Conservation (phyloP, 352 stramenopile genomes). For the Elongisporangium senticosum region DNA sequence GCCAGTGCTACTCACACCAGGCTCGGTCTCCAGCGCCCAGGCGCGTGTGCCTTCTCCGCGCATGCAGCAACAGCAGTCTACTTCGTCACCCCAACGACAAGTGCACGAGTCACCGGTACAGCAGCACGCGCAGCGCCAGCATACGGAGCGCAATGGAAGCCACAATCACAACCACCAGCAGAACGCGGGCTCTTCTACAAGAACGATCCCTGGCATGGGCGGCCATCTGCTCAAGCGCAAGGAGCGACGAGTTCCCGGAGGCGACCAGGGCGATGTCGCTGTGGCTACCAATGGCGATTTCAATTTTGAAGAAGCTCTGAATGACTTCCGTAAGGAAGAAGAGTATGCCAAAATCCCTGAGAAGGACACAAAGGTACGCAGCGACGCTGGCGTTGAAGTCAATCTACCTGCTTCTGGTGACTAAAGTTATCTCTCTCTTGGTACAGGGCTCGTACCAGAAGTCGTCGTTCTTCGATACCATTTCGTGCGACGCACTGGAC, state of each 20-base stretch:
- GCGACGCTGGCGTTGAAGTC: too few relatives aligned
- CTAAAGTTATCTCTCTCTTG: background rate
- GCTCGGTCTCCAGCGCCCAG: slow-evolving; percentile 38
- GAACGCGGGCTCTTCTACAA: slow-evolving; percentile 13
- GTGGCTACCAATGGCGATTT: slow-evolving; percentile 38
- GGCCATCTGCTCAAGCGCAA: slow-evolving; percentile 75
- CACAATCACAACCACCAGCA: slow-evolving; percentile 14
- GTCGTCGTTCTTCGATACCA: slow-evolving; percentile 88
- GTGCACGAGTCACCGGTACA: slow-evolving; percentile 3
- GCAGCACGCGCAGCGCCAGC: slow-evolving; percentile 10
- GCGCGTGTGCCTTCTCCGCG: slow-evolving; percentile 12
- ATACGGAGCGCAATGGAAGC: slow-evolving; percentile 2
- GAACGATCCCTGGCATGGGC: slow-evolving; percentile 81
- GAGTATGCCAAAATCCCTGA: slow-evolving; percentile 70
- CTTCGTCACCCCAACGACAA: background rate
- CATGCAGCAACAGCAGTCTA: slow-evolving; percentile 5
- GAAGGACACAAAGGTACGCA: slow-evolving; percentile 33
- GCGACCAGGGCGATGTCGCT: slow-evolving; percentile 17
- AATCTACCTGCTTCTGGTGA: background rate
- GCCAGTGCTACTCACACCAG: slow-evolving; percentile 46
- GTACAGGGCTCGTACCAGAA: slow-evolving; percentile 77
- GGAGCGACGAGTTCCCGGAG: slow-evolving; percentile 53
- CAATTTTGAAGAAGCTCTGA: slow-evolving; percentile 61
- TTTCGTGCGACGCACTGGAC: slow-evolving; percentile 85
- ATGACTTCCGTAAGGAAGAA: slow-evolving; percentile 73